These are phyloP conservation scores for Yamadazyma buinensis DNA, from an alignment of 1,139 yeast genomes.

Conservation along the genomic window DNA sequence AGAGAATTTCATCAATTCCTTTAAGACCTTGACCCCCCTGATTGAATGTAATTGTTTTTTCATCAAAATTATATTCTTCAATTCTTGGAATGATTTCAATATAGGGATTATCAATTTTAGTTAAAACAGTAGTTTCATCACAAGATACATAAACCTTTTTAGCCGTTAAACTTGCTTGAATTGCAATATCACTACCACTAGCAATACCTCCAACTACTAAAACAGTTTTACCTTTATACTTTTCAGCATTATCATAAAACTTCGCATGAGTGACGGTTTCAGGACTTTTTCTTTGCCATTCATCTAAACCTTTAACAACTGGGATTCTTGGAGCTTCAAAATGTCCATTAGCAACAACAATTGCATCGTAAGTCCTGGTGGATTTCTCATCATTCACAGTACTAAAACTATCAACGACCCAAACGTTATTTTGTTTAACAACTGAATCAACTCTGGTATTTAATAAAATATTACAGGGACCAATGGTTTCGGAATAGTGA, in stretches of 20 bases:
- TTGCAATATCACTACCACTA: slow-evolving; percentile 45
- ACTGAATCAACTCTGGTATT: slow-evolving; percentile 20
- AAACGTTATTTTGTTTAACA: not conserved
- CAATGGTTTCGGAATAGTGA: slow-evolving; percentile 27
- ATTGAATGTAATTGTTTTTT: slow-evolving; percentile 24
- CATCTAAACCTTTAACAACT: slow-evolving; percentile 33
- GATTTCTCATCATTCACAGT: not conserved
- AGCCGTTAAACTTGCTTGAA: slow-evolving; percentile 38
- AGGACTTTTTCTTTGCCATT: slow-evolving; percentile 32
- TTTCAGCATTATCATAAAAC: slow-evolving; percentile 29
- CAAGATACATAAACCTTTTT: slow-evolving; percentile 34
- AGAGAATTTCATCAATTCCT: slow-evolving; percentile 37
- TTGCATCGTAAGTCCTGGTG: slow-evolving; percentile 33
- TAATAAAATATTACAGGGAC: slow-evolving; percentile 19
- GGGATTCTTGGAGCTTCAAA: slow-evolving; percentile 44
- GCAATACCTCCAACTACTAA: slow-evolving; percentile 47
- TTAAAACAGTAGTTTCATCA: slow-evolving; percentile 14
- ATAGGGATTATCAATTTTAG: slow-evolving; percentile 7
- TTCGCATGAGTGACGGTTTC: slow-evolving; percentile 37
- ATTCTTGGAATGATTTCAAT: slow-evolving; percentile 24
- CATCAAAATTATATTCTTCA: slow-evolving; percentile 21
- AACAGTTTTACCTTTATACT: slow-evolving; percentile 33
- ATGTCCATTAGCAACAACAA: slow-evolving; percentile 47
- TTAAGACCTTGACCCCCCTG: slow-evolving; percentile 17
- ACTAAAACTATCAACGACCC: slow-evolving; percentile 3